phyloP scores from a whole-genome alignment of 192 early-diverging fungal species.

The Coemansia sp. region DNA sequence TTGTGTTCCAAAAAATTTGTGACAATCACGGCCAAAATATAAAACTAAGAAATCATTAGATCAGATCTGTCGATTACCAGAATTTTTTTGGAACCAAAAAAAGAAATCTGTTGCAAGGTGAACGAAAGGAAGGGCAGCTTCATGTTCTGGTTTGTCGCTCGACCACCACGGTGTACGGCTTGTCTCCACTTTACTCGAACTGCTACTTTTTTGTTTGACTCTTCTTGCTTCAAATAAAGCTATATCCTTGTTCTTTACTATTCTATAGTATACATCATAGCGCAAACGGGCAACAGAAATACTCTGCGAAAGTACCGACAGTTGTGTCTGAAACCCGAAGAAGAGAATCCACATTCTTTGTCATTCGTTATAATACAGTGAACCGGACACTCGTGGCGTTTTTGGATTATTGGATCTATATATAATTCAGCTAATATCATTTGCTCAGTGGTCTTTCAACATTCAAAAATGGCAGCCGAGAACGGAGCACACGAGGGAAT shows the following conservation, averaged over 20 bases:
- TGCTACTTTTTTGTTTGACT: background rate
- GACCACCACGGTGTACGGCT: background rate
- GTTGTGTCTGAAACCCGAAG: too few species aligned
- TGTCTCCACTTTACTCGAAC: constrained; percentile 6
- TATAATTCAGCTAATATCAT: background rate
- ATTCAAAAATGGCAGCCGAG: constrained; percentile 27
- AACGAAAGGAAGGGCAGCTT: background rate
- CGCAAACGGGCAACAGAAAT: background rate
- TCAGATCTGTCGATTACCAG: constrained; percentile 9
- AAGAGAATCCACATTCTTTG: too few species aligned
- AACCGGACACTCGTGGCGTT: too few species aligned
- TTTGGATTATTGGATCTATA: background rate
- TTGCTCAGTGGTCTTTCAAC: background rate
- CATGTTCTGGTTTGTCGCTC: background rate
- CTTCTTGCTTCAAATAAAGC: background rate
- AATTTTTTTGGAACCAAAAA: constrained; percentile 19
- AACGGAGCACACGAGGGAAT: constrained; percentile 28
- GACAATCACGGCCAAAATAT: background rate
- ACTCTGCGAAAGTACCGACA: background rate
- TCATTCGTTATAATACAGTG: too few species aligned
- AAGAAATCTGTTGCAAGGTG: background rate
- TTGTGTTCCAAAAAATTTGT: too few species aligned
- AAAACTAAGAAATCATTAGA: background rate
- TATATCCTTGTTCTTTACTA: background rate
- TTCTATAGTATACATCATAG: background rate